Evolutionary conservation across 148 eudicot genomes (phyloP), one percentile per base, ranked within the genome.

Genomic region (Rhododendron simsii): DNA sequence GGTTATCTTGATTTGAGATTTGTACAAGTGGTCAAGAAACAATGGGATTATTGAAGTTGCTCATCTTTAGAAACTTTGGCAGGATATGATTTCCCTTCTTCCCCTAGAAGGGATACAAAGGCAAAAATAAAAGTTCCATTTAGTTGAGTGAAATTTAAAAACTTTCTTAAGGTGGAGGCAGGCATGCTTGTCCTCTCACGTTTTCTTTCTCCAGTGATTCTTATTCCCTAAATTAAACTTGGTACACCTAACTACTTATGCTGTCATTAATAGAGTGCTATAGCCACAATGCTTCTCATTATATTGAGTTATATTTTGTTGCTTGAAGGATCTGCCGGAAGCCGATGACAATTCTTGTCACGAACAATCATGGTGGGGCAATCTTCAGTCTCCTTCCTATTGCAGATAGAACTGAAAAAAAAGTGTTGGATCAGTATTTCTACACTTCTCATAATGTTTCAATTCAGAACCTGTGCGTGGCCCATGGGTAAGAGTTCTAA

Each of bases 351-450:
- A 83, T 98, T 81, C 41, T 94, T 85, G 98, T 98, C 59, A 86
- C 94, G 44, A 98, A 98, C 96, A 98, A 98, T 88, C 97, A 86
- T 83, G 99, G 99, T 87, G 99, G 99, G 48, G 98, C 94, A 50
- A 98, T 98, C 89, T 98, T 98, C 91, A 94, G 97, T 88, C 90
- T 95, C 85, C 98, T 98, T 81, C 99, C 99, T 30, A 87, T 94
- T 90, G 99, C 96, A 45, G 90, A 90, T 81, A 91, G 83, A 78
- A 89, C 93, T 28, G 96, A 95, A 63, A 84, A 90, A 83, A 89
- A 88, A 76, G 87, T 95, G 37, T 13, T 98, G 91, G 90, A 94
- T 81, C 92, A 92, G 92, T 98, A 89, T 89, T 98, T 98, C 90
- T 98, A 98, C 88, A 90, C 90, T 50, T 89, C 93, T 86, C 99